Evolutionary conservation across 75 land plant species (phyloP).

Genomic region (Pinus taeda): DNA sequence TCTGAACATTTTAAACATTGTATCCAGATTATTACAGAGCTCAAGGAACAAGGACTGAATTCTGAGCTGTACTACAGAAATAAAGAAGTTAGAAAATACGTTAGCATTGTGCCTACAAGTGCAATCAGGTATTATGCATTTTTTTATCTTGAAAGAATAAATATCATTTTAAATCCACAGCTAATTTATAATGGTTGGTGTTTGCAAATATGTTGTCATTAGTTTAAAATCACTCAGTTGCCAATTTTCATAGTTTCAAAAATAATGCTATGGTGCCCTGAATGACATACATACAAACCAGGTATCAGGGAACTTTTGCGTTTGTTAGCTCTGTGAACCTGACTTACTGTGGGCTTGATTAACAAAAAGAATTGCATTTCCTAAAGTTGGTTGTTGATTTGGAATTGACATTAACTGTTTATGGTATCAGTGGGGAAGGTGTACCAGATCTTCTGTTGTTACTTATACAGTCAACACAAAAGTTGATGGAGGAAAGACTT

Average conservation of each 20-base stretch:
- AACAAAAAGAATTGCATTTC: background rate
- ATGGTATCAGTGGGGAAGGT: constrained; percentile 88
- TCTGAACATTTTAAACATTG: background rate
- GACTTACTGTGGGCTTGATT: background rate
- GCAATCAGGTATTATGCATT: constrained; percentile 67
- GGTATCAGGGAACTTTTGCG: background rate
- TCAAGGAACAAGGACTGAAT: constrained; percentile 94
- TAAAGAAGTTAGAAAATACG: constrained; percentile 72
- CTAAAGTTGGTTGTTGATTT: background rate
- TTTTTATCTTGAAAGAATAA: background rate
- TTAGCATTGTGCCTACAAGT: constrained; percentile 96
- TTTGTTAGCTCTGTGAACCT: background rate
- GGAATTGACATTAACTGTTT: background rate
- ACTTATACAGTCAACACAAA: constrained; percentile 87
- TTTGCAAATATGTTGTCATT: background rate
- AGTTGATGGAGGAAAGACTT: constrained; percentile 89
- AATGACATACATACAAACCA: background rate
- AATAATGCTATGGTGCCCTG: background rate
- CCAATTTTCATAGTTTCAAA: too few species aligned
- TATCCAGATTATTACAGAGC: constrained; percentile 68
- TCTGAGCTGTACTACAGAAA: constrained; percentile 93
- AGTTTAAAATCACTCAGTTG: background rate
- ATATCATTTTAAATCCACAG: background rate
- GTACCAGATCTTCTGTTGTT: constrained; percentile 89
- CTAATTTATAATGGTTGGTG: background rate